Base-by-base conservation (phyloP, 345 rosid genomes). In the Dimocarpus longan region DNA sequence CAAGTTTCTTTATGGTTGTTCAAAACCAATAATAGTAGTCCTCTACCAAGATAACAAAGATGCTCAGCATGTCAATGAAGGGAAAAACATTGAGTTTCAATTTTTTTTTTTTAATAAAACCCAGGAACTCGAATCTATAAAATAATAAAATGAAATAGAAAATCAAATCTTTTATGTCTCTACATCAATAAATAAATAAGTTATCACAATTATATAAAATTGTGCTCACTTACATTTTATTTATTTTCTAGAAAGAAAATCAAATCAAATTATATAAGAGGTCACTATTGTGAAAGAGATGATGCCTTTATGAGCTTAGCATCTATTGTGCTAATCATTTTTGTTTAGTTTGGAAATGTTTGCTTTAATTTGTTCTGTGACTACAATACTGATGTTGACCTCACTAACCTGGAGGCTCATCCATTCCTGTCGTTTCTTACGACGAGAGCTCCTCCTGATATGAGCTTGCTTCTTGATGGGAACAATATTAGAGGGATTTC, bases 1-100 rank as follows among this genome's bases (percentile, higher is more conserved):
- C 81, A 94, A 96, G 84, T 96, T 96, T 90, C 89, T 93, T 43
- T 90, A 80, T 79, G 98, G 99, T 83, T 96, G 97, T 85, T 66
- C 86, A 4, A 96, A 92, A 81, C 98, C 98, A 68, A 95, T 97
- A 50, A 90, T 95, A 73, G 98, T 91, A 77, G 97, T 95, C 71
- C 94, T 95, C 70, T 95, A 93, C 82, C 97, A 93, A 97, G 97
- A 26, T 26, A 26, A 26, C n/a, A 26, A 26, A 26, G 28, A 26
- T 26, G 28, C 28, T 26, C 1, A 26, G 1, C 28, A 26, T 26
- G 28, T 93, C 56, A 24, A 26, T 26, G 28, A 26, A 26, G 1
- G 28, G 28, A 26, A 26, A 26, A 26, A 26, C 28, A 26, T 26
- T 26, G 1, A 26, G 28, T 26, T 68, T 54, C 54, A 8, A 63